Percentiles rank a stretch among this genome's conserved stretches.
Conservation (phyloP, 140 eudicot species). For the Ambrosia hybrid region DNA sequence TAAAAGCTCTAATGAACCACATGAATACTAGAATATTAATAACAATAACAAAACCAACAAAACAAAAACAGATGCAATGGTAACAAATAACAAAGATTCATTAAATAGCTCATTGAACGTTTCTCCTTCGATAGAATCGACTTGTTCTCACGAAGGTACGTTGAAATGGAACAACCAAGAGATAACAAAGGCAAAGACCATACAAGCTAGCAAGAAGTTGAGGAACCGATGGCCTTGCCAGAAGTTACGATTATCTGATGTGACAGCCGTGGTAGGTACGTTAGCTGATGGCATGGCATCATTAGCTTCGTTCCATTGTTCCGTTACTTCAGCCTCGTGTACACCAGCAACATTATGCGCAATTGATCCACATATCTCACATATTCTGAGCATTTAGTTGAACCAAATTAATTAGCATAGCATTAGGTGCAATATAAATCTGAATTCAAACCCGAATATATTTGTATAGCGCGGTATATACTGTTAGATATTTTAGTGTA, state of each 20-base stretch:
- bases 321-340: constrained; percentile 58
- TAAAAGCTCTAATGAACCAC: constrained; percentile 26
- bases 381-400: constrained; percentile 48
- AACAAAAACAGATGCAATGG: background rate
- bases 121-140: background rate
- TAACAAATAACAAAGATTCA: constrained; percentile 2
- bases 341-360: constrained; percentile 81
- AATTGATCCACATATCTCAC: constrained; percentile 90
- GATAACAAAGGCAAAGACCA: constrained; percentile 97
- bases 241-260: constrained; percentile 59
- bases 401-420: constrained; percentile 18
- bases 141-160: constrained; percentile 58
- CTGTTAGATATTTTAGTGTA: no score
- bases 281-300: constrained; percentile 52
- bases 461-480: no score
- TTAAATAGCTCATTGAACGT: background rate
- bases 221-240: constrained; percentile 96
- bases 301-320: constrained; percentile 74
- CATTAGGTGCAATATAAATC: background rate
- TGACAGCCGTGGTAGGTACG: constrained; percentile 23
- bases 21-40: constrained; percentile 23
- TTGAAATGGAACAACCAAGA: constrained; percentile 96
- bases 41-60: constrained; percentile 13
- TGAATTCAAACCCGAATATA: no score
- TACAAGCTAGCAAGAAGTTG: constrained; percentile 88